Evolutionary conservation across 345 rosid species (phyloP).

Genomic region (Eucalyptus sideroxylon): DNA sequence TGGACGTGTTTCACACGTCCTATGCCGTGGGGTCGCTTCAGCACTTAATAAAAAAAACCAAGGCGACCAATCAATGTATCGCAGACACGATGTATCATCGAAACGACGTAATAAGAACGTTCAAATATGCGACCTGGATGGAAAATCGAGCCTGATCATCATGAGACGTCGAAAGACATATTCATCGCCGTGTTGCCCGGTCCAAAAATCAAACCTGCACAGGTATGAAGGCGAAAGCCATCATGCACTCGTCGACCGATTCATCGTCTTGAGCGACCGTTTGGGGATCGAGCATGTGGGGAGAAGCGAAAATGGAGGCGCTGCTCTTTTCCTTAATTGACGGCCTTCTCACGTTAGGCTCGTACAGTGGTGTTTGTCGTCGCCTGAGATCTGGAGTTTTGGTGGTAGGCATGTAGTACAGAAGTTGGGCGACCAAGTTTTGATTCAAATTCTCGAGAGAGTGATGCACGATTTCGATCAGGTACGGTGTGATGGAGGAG

Average conservation of each 20-base stretch:
- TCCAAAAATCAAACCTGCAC: neutral
- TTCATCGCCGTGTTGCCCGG: neutral
- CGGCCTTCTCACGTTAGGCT: neutral
- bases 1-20: neutral
- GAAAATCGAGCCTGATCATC: neutral
- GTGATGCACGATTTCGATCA: neutral
- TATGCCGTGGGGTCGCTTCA: neutral
- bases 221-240: neutral
- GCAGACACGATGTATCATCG: neutral
- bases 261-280: neutral
- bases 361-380: neutral
- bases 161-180: neutral
- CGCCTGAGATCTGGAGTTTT: neutral
- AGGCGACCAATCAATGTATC: neutral
- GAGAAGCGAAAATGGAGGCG: neutral
- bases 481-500: neutral
- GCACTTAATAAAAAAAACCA: neutral
- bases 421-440: neutral
- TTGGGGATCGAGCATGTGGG: neutral
- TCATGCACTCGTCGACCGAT: neutral
- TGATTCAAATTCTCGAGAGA: neutral
- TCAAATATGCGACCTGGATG: neutral
- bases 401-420: neutral
- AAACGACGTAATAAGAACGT: neutral
- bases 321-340: neutral